Percentiles rank a stretch among this genome's conserved stretches.
phyloP scores from a whole-genome alignment of 192 early-diverging fungal species.

The Diversispora eburnea region DNA sequence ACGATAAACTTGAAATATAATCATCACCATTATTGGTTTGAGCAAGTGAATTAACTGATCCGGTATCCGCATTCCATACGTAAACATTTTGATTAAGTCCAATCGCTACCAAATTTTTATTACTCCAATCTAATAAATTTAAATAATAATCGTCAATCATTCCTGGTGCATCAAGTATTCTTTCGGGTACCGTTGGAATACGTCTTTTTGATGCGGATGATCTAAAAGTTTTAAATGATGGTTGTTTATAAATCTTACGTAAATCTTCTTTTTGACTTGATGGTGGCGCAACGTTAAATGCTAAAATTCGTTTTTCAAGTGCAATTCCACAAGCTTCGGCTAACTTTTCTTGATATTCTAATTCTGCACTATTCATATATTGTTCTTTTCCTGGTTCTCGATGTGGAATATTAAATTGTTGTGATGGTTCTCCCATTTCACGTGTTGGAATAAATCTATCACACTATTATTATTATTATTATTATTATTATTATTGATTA shows the following conservation, averaged over 20 bases:
- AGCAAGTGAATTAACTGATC: conserved; percentile 48
- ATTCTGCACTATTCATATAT: conserved; percentile 41
- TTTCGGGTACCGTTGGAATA: conserved; percentile 77
- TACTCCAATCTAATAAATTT: conserved; percentile 91
- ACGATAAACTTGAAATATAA: conserved; percentile 72
- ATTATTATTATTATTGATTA: neutral
- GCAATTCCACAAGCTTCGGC: conserved; percentile 77
- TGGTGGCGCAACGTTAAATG: conserved; percentile 78
- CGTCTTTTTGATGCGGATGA: conserved; percentile 51
- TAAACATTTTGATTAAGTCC: conserved; percentile 85
- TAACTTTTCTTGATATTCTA: conserved; percentile 73
- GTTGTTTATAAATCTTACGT: conserved; percentile 52
- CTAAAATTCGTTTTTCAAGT: conserved; percentile 75
- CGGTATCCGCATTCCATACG: conserved; percentile 81
- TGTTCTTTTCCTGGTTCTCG: conserved; percentile 31
- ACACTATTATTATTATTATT: conserved; percentile 39
- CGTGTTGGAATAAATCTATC: conserved; percentile 91
- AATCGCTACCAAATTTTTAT: conserved; percentile 76
- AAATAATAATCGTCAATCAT: conserved; percentile 93
- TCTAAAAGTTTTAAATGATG: conserved; percentile 33
- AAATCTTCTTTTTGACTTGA: conserved; percentile 47
- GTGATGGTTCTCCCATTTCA: conserved; percentile 61
- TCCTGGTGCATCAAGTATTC: conserved; percentile 85
- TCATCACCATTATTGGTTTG: conserved; percentile 34
- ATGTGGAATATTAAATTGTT: conserved; percentile 65